Percentiles rank a stretch among this genome's conserved stretches.
Evolutionary conservation across 371 early-diverging fungal species (phyloP).

Genomic region (Coemansia sp.): DNA sequence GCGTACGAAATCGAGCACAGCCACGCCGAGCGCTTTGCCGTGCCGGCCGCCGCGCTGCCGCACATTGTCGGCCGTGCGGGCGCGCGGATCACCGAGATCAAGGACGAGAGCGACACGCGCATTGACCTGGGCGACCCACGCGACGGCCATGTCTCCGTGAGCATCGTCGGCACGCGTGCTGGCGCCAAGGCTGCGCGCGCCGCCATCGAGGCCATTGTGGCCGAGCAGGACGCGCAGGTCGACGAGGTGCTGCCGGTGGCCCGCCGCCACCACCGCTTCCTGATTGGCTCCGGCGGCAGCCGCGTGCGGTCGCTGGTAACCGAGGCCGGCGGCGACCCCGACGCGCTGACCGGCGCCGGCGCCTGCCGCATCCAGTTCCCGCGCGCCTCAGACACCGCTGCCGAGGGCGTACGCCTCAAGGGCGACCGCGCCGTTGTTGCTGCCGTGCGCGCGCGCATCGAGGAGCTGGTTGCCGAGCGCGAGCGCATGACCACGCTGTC

Average conservation of each 20-base stretch:
- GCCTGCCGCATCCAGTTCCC: constrained; percentile 60
- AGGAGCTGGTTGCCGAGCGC: constrained; percentile 54
- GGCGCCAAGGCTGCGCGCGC: constrained; percentile 57
- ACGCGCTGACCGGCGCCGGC: constrained; percentile 47
- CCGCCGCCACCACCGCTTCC: constrained; percentile 64
- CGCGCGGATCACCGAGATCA: constrained; percentile 62
- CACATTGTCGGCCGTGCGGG: constrained; percentile 75
- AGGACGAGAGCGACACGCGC: constrained; percentile 61
- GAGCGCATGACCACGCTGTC: constrained; percentile 52
- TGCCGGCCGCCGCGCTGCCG: constrained; percentile 63
- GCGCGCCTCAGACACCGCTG: constrained; percentile 24
- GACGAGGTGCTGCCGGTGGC: constrained; percentile 60
- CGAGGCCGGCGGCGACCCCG: constrained; percentile 62
- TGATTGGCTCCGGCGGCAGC: constrained; percentile 79
- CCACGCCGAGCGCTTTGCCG: constrained; percentile 54
- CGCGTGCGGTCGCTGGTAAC: constrained; percentile 67
- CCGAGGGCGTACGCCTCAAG: constrained; percentile 50
- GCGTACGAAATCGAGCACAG: constrained; percentile 74
- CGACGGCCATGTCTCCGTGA: constrained; percentile 54
- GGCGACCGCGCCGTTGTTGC: constrained; percentile 60
- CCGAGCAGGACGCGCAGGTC: constrained; percentile 56
- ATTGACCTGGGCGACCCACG: constrained; percentile 61
- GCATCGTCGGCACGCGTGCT: constrained; percentile 62
- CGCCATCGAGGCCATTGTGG: constrained; percentile 56
- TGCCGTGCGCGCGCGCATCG: constrained; percentile 54